Conservation (phyloP, 202 grass and related monocot species). For the Elaeis oleifera region DNA sequence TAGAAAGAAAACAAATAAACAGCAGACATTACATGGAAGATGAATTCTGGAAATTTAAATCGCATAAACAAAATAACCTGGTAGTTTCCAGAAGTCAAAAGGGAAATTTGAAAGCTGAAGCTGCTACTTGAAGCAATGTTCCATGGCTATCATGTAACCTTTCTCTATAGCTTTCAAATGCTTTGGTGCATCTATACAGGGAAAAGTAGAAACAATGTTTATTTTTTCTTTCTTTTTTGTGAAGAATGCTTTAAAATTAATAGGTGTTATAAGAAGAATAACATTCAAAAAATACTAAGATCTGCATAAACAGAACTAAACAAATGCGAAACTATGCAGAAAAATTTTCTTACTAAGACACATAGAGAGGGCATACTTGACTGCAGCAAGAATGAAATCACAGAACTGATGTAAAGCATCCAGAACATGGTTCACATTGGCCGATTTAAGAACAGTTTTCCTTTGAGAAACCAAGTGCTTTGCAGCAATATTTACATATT, state of each 20-base stretch:
- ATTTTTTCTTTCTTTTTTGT: too few relatives aligned
- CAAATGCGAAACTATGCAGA: neutral
- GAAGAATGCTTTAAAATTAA: too few relatives aligned
- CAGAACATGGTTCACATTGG: constrained; percentile 32
- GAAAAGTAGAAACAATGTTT: constrained; percentile 4
- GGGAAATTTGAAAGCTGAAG: constrained; percentile 61
- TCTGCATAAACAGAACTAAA: too few relatives aligned
- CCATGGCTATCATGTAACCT: constrained; percentile 34
- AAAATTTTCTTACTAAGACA: neutral
- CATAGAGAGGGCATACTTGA: constrained; percentile 36
- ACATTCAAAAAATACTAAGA: too few relatives aligned
- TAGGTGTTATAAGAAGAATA: too few relatives aligned
- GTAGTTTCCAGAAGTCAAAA: constrained; percentile 30
- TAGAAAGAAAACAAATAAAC: constrained; percentile 16
- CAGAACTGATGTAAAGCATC: constrained; percentile 43
- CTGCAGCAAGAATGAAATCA: constrained; percentile 35
- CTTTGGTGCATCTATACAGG: constrained; percentile 28
- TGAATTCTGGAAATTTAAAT: neutral
- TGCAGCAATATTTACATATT: constrained; percentile 39
- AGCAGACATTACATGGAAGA: neutral
- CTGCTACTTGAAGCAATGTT: constrained; percentile 43
- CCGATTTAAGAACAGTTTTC: constrained; percentile 23
- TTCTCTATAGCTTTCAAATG: constrained; percentile 37
- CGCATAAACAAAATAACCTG: constrained; percentile 24
- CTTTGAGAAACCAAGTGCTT: constrained; percentile 34